phyloP scores from a whole-genome alignment of 352 stramenopile species.

The Pythium biforme region DNA sequence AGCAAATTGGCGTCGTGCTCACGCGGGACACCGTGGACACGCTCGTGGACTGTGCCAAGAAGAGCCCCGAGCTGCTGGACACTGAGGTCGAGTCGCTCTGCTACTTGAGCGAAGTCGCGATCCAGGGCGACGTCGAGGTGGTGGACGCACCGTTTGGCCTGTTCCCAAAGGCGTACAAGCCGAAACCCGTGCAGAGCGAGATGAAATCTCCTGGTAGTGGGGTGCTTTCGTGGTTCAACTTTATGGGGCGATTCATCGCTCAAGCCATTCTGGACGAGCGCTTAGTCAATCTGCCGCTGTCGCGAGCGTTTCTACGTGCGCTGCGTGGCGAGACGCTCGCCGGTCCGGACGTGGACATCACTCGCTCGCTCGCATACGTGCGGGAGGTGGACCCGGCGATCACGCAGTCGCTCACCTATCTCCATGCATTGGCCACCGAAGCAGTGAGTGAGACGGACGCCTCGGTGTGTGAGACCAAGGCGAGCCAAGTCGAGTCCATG shows the following conservation, averaged over 20 bases:
- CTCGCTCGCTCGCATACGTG: constrained; percentile 60
- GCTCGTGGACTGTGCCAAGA: constrained; percentile 40
- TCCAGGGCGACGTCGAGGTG: constrained; percentile 22
- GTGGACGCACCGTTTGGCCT: constrained; percentile 56
- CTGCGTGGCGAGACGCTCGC: constrained; percentile 59
- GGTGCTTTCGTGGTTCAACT: constrained; percentile 62
- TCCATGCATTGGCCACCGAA: constrained; percentile 28
- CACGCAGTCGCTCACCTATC: constrained; percentile 60
- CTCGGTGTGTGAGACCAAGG: constrained; percentile 17
- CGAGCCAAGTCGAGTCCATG: constrained; percentile 56
- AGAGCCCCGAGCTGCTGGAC: constrained; percentile 65
- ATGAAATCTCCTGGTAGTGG: constrained; percentile 17
- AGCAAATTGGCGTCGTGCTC: constrained; percentile 43
- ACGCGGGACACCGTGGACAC: constrained; percentile 46
- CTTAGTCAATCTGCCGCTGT: constrained; percentile 77
- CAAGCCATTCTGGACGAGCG: constrained; percentile 84
- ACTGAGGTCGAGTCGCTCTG: constrained; percentile 58
- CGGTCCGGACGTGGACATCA: constrained; percentile 33
- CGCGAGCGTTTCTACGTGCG: constrained; percentile 64
- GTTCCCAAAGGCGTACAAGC: constrained; percentile 44
- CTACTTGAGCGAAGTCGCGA: constrained; percentile 48
- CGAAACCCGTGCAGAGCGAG: constrained; percentile 11
- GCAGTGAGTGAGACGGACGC: constrained; percentile 22
- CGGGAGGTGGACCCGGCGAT: constrained; percentile 66
- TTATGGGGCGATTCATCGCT: constrained; percentile 64